Evolutionary conservation across 257 asterid species (phyloP).

Genomic region (Buddleja alternifolia): DNA sequence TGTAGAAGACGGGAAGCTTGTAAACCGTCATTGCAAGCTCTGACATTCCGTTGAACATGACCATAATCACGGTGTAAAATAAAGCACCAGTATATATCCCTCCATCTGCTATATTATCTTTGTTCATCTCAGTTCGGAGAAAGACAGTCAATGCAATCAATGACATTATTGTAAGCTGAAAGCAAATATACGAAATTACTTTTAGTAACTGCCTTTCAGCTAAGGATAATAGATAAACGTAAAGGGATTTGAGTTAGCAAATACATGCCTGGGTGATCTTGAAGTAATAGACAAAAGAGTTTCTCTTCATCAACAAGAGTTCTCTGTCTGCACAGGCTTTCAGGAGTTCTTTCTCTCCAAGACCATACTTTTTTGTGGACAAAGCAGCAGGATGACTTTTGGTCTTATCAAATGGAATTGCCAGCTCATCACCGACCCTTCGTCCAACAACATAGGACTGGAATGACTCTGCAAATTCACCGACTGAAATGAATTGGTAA

Average conservation of each 20-base stretch:
- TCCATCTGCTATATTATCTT: conserved; percentile 41
- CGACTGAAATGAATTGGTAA: conserved; percentile 46
- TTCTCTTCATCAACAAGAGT: conserved; percentile 61
- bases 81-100: conserved; percentile 58
- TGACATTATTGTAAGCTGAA: conserved; percentile 46
- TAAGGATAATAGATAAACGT: background rate
- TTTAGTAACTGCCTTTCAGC: conserved; percentile 4
- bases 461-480: conserved; percentile 59
- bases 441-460: conserved; percentile 42
- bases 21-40: conserved; percentile 59
- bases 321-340: conserved; percentile 67
- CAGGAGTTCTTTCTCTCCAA: conserved; percentile 51
- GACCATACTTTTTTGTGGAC: conserved; percentile 52
- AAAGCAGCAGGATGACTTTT: conserved; percentile 70
- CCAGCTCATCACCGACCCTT: conserved; percentile 43
- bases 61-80: conserved; percentile 42
- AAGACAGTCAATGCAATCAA: conserved; percentile 54
- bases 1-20: conserved; percentile 70
- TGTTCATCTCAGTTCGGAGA: conserved; percentile 58
- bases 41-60: conserved; percentile 64
- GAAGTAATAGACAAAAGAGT: conserved; percentile 57
- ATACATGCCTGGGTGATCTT: conserved; percentile 54
- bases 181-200: conserved; percentile 12
- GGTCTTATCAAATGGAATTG: conserved; percentile 55
- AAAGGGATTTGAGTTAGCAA: background rate